Evolutionary conservation across 1,284 basidiomycete species (phyloP).

Genomic region (Tilletia indica): DNA sequence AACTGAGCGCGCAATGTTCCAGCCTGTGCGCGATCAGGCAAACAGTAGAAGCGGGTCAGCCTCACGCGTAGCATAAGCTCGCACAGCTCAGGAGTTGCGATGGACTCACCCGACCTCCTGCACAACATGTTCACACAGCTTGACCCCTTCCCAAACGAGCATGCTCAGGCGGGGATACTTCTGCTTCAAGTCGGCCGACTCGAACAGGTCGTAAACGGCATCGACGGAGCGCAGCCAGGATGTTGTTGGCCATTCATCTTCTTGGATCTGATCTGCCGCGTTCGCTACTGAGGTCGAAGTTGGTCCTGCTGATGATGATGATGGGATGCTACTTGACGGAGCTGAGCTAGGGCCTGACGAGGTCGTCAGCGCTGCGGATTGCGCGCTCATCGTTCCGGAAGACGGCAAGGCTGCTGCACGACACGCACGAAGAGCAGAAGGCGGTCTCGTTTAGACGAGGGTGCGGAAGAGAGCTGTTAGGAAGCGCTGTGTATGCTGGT

Average conservation of each 20-base stretch:
- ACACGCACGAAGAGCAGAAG: too few species aligned
- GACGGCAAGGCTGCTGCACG: too few species aligned
- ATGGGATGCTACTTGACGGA: not conserved
- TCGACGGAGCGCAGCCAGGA: constrained; percentile 50
- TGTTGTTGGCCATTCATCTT: not conserved
- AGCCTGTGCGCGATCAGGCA: constrained; percentile 58
- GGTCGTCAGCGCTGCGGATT: not conserved
- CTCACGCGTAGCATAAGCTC: not conserved
- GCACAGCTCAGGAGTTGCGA: not conserved
- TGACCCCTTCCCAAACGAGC: constrained; percentile 37
- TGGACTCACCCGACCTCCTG: constrained; percentile 38
- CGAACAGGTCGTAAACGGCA: constrained; percentile 47
- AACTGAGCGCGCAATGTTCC: constrained; percentile 65
- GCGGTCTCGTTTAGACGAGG: too few species aligned
- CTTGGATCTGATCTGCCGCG: not conserved
- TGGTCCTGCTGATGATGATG: not conserved
- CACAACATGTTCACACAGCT: constrained; percentile 42
- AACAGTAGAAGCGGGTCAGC: not conserved
- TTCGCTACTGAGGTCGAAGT: not conserved
- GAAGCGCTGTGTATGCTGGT: too few species aligned
- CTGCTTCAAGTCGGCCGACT: constrained; percentile 22
- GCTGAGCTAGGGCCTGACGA: too few species aligned
- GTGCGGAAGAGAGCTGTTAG: too few species aligned
- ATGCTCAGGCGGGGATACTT: constrained; percentile 31
- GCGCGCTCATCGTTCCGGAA: not conserved